Conservation (phyloP, 1,284 basidiomycete species). For the Laetiporus sulphureus region DNA sequence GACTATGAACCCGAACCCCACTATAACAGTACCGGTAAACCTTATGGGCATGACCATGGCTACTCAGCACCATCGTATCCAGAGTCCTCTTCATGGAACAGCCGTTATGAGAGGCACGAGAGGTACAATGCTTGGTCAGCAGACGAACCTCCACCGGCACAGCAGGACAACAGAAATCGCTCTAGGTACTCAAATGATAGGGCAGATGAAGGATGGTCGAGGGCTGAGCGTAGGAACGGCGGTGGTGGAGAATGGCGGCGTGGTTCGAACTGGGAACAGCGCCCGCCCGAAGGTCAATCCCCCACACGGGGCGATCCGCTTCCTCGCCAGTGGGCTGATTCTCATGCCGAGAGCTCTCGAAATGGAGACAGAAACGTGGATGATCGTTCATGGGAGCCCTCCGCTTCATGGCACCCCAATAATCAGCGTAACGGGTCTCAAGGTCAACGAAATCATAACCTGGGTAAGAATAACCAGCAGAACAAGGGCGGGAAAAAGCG, state of each 20-base stretch:
- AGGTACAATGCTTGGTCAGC: slow-evolving; percentile 28
- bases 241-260: slow-evolving; percentile 31
- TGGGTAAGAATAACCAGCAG: slow-evolving; percentile 30
- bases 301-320: slow-evolving; percentile 6
- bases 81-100: too few species aligned
- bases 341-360: slow-evolving; percentile 14
- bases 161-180: slow-evolving; percentile 14
- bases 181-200: slow-evolving; percentile 15
- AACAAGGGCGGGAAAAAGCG: slow-evolving; percentile 30
- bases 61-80: too few species aligned
- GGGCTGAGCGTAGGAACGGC: slow-evolving; percentile 23
- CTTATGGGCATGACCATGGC: slow-evolving; percentile 33
- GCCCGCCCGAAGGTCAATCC: slow-evolving; percentile 8
- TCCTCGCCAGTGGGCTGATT: slow-evolving; percentile 3
- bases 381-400: slow-evolving; percentile 30
- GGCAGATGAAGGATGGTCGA: slow-evolving; percentile 13
- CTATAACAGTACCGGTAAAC: slow-evolving; percentile 37
- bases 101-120: too few species aligned
- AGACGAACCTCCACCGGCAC: slow-evolving; percentile 28
- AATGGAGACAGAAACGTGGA: slow-evolving; percentile 23
- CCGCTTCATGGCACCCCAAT: slow-evolving; percentile 28
- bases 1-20: slow-evolving; percentile 26
- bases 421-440: slow-evolving; percentile 24
- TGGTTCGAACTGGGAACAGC: slow-evolving; percentile 35
- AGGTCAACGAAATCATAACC: slow-evolving; percentile 22